These are phyloP conservation scores for Amanita rubescens DNA, from an alignment of 768 basidiomycete genomes.

Conservation along the genomic window DNA sequence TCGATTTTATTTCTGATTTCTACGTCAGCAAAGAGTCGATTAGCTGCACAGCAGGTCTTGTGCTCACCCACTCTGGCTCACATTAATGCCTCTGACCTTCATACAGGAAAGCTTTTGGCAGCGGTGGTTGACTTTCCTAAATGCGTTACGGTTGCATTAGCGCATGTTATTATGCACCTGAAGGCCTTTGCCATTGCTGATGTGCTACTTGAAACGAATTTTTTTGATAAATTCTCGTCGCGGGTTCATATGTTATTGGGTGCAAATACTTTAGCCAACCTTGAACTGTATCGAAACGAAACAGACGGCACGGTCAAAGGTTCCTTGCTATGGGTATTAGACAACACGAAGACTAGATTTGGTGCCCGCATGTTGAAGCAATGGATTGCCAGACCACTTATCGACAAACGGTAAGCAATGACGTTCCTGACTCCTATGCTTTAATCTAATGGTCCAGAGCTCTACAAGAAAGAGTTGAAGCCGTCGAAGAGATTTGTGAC, in stretches of 20 bases:
- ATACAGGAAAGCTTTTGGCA: slow-evolving; percentile 54
- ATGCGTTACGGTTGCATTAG: slow-evolving; percentile 62
- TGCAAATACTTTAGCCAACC: slow-evolving; percentile 79
- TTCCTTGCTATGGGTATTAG: slow-evolving; percentile 78
- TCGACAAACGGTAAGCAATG: slow-evolving; percentile 52
- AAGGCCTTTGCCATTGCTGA: slow-evolving; percentile 71
- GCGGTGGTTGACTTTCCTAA: slow-evolving; percentile 60
- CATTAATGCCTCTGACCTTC: neutral
- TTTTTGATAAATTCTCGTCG: slow-evolving; percentile 74
- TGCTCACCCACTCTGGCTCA: slow-evolving; percentile 17
- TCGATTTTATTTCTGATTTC: slow-evolving; percentile 55
- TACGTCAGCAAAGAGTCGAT: slow-evolving; percentile 44
- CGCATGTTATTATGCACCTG: slow-evolving; percentile 65
- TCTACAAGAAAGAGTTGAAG: slow-evolving; percentile 71
- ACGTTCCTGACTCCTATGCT: neutral
- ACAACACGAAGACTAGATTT: slow-evolving; percentile 84
- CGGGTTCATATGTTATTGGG: slow-evolving; percentile 82
- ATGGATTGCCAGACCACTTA: slow-evolving; percentile 85
- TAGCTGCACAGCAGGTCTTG: slow-evolving; percentile 36
- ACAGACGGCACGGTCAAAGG: slow-evolving; percentile 70
- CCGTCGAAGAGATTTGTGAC: slow-evolving; percentile 73
- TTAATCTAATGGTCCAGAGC: slow-evolving; percentile 33
- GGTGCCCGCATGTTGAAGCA: slow-evolving; percentile 74
- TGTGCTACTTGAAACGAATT: slow-evolving; percentile 66
- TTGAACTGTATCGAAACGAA: slow-evolving; percentile 92